Evolutionary conservation across 495 filamentous ascomycete species (phyloP).

Genomic region (Astrothelium macrocarpum): DNA sequence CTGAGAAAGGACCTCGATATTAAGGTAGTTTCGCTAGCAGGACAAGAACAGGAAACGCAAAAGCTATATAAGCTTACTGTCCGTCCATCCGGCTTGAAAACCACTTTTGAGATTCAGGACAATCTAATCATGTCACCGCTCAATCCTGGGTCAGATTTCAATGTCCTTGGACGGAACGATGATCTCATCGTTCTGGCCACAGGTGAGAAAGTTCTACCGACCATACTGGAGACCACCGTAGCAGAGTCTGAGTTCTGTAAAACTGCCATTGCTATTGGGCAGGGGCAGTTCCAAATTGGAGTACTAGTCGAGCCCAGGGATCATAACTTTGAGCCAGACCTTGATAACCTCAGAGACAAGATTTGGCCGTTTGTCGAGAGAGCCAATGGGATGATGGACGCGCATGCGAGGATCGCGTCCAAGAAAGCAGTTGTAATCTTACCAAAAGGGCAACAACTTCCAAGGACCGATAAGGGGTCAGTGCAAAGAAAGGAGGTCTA

Average conservation of each 20-base stretch:
- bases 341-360: constrained; percentile 13
- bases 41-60: constrained; percentile 5
- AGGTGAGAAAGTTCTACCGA: constrained; percentile 37
- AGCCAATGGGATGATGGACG: constrained; percentile 14
- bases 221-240: neutral
- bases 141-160: constrained; percentile 53
- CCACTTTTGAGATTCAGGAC: constrained; percentile 52
- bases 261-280: neutral
- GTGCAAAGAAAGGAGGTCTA: neutral
- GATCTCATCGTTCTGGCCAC: constrained; percentile 56
- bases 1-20: constrained; percentile 21
- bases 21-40: constrained; percentile 4
- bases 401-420: constrained; percentile 8
- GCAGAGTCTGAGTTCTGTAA: neutral
- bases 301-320: neutral
- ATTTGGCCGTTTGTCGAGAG: constrained; percentile 20
- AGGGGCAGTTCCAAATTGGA: neutral
- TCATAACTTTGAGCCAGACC: neutral
- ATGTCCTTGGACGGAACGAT: constrained; percentile 41
- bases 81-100: constrained; percentile 42
- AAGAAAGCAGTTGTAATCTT: neutral
- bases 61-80: constrained; percentile 41
- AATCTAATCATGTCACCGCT: constrained; percentile 46
- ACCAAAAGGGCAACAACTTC: neutral
- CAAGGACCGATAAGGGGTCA: neutral